These are phyloP conservation scores for Lactifluus piperatus DNA, from an alignment of 768 basidiomycete species.

Conservation along the genomic window DNA sequence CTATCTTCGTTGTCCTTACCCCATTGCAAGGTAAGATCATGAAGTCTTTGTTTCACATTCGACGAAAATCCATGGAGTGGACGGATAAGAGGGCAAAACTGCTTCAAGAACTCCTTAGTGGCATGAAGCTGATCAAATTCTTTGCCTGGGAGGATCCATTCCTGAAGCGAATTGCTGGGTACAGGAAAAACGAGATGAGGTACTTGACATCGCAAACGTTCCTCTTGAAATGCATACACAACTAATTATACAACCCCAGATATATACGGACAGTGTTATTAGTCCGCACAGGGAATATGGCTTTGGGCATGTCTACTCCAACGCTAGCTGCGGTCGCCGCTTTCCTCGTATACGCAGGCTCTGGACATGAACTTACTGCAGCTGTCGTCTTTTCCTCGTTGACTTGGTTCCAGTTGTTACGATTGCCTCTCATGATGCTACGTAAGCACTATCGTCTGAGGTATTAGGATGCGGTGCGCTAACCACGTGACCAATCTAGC, in stretches of 20 bases:
- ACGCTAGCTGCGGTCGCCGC: slow-evolving; percentile 70
- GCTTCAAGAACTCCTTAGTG: slow-evolving; percentile 80
- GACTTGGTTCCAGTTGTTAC: slow-evolving; percentile 74
- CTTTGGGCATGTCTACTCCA: slow-evolving; percentile 64
- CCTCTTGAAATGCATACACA: neutral
- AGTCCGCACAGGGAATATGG: slow-evolving; percentile 56
- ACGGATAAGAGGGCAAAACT: slow-evolving; percentile 87
- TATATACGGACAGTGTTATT: slow-evolving; percentile 61
- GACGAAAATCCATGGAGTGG: slow-evolving; percentile 75
- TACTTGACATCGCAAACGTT: slow-evolving; percentile 17
- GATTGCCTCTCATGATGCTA: slow-evolving; percentile 72
- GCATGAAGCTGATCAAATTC: slow-evolving; percentile 89
- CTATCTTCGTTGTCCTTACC: slow-evolving; percentile 57
- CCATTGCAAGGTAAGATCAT: slow-evolving; percentile 69
- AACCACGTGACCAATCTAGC: slow-evolving; percentile 32
- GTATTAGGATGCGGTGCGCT: neutral
- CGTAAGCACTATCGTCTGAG: slow-evolving; percentile 26
- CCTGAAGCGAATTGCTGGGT: slow-evolving; percentile 59
- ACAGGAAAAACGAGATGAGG: slow-evolving; percentile 63
- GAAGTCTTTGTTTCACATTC: slow-evolving; percentile 59
- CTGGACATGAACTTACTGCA: slow-evolving; percentile 60
- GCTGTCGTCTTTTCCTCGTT: slow-evolving; percentile 78
- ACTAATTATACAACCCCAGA: slow-evolving; percentile 26
- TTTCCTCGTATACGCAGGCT: slow-evolving; percentile 67
- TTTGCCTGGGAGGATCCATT: slow-evolving; percentile 87